Base-by-base conservation (phyloP, 805 yeast genomes). In the Metschnikowia vanudenii region DNA sequence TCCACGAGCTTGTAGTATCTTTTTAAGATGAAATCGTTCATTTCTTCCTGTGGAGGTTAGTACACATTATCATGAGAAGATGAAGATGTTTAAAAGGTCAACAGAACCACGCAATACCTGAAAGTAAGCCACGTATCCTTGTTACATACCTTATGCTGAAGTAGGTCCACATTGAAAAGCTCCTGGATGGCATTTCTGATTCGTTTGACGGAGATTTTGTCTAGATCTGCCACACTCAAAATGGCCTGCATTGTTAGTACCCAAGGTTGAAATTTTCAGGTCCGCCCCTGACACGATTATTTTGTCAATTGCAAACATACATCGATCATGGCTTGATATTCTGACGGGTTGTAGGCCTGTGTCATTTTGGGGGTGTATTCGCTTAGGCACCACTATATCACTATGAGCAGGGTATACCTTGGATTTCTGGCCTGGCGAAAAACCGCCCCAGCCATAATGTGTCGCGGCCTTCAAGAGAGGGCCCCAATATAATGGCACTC, bases 141-240 rank as follows among this genome's bases (percentile, higher is more conserved):
- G 8, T 22, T 22, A 68, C 74, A 49, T 68, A 69, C 75, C 55
- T 76, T 71, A 47, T 76, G 67, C 0, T 69, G 67, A 17, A 57
- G 65, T 36, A 85, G 70, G 52, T 84, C 81, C 1, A 75, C 69
- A 4, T 75, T 78, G 56, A 82, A 85, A 28, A 88, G 68, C 50
- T 79, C 86, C 59, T 83, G 88, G n/a, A 88, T 58, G 0, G 91
- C 92, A 49, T 75, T 74, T 50, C 95, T 70, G 19, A 88, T 79
- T 59, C 79, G 77, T 62, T 84, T 85, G 6, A 85, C 89, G 0
- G 91, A 80, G 13, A 87, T 80, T 50, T 78, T 73, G 49, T 83
- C 84, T 28, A 85, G 71, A 56, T 87, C 85, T 1, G 91, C 80
- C 6, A 80, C 90, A 41, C 82, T 70, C 31, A 88, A 65, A 10